phyloP scores from a whole-genome alignment of 2,329 filamentous ascomycete genomes.

The Diaporthe sp. region DNA sequence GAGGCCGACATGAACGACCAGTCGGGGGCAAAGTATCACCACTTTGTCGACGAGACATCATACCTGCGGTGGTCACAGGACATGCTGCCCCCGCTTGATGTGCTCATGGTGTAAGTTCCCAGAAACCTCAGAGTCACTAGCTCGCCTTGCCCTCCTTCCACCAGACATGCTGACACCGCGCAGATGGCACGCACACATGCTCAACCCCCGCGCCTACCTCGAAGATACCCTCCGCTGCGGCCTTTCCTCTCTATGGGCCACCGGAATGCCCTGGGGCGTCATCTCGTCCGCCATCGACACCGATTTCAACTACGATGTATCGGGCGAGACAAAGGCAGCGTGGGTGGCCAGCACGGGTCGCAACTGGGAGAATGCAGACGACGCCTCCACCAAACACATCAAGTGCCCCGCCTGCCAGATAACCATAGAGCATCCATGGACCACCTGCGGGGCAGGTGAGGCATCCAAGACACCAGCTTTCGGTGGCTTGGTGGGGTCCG shows the following conservation, averaged over 20 bases:
- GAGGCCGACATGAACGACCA: constrained; percentile 53
- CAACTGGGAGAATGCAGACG: constrained; percentile 72
- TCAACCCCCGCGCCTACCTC: constrained; percentile 81
- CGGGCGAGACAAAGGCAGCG: constrained; percentile 55
- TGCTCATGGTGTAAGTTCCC: constrained; percentile 55
- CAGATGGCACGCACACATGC: constrained; percentile 77
- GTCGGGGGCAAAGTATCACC: constrained; percentile 47
- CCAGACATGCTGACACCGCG: background rate
- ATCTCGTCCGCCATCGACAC: constrained; percentile 71
- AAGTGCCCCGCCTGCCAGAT: constrained; percentile 69
- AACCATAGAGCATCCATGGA: constrained; percentile 69
- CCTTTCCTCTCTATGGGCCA: constrained; percentile 68
- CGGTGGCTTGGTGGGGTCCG: constrained; percentile 60
- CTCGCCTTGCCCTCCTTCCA: background rate
- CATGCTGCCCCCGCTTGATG: constrained; percentile 69
- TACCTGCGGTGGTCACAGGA: constrained; percentile 54
- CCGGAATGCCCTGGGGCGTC: constrained; percentile 76
- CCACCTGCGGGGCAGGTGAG: constrained; percentile 60
- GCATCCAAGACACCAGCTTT: constrained; percentile 49
- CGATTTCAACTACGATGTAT: constrained; percentile 69
- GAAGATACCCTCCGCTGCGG: constrained; percentile 78
- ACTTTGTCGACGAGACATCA: constrained; percentile 51
- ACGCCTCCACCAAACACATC: constrained; percentile 62
- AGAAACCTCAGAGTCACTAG: background rate
- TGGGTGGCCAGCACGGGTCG: constrained; percentile 66